A percentile compares a stretch with the other conserved stretches of the same genome.
Conservation (phyloP, 495 filamentous ascomycete genomes). For the Tuber umbilicatum region DNA sequence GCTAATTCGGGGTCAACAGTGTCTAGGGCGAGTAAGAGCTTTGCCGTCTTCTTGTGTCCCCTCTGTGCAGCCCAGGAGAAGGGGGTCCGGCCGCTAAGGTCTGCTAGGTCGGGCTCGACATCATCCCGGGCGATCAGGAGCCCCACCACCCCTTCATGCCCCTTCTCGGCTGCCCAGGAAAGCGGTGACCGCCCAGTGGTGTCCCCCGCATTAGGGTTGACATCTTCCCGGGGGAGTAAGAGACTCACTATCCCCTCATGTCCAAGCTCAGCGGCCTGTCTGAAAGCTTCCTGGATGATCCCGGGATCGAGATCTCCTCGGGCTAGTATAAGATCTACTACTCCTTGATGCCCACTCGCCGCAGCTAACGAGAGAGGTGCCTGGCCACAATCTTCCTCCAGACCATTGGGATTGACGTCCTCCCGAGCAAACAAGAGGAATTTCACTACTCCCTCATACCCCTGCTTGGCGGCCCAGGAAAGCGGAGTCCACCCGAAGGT, state of each 20-base stretch:
- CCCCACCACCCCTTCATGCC: conserved; percentile 32
- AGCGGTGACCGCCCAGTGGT: conserved; percentile 36
- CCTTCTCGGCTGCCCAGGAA: conserved; percentile 39
- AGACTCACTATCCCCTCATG: no score
- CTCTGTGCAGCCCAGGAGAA: conserved; percentile 7
- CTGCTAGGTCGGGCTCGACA: conserved; percentile 8
- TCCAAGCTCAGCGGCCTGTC: no score
- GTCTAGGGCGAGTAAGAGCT: background rate
- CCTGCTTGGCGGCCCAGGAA: conserved; percentile 38
- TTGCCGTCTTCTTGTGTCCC: background rate
- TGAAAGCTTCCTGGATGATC: conserved; percentile 23
- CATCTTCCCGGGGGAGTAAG: conserved; percentile 10
- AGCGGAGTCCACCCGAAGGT: conserved; percentile 35
- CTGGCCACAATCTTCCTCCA: conserved; percentile 28
- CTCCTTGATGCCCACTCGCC: conserved; percentile 41
- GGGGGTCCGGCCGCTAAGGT: background rate
- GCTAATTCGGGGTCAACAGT: background rate
- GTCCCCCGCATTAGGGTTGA: conserved; percentile 8
- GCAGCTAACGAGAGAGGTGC: conserved; percentile 46
- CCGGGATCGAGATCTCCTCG: background rate
- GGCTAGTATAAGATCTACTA: conserved; percentile 32
- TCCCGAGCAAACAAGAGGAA: conserved; percentile 33
- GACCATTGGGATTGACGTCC: conserved; percentile 16
- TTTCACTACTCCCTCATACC: conserved; percentile 34
- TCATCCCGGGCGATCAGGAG: conserved; percentile 30